phyloP scores from a whole-genome alignment of 2,329 filamentous ascomycete genomes.

The Exophiala sp. region DNA sequence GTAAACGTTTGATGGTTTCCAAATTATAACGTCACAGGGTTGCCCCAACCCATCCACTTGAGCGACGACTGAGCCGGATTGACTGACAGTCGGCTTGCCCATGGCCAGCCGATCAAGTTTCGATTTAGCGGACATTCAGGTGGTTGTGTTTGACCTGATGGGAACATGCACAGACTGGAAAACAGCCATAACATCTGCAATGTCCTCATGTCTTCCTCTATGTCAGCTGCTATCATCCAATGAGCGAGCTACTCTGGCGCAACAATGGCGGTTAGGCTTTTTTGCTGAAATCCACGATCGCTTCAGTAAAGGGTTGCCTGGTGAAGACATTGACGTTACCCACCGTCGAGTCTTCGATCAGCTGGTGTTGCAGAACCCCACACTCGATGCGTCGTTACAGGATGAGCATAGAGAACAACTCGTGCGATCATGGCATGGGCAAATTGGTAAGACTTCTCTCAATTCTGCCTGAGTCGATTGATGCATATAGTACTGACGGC shows the following conservation, averaged over 20 bases:
- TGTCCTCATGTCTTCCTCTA: too few relatives aligned
- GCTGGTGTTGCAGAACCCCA: conserved; percentile 33
- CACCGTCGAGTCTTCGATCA: conserved; percentile 42
- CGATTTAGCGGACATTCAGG: conserved; percentile 37
- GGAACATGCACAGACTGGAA: conserved; percentile 59
- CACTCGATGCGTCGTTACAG: conserved; percentile 20
- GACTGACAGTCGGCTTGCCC: too few relatives aligned
- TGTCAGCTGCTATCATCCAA: conserved; percentile 33
- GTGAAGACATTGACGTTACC: conserved; percentile 53
- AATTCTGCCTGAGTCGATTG: too few relatives aligned
- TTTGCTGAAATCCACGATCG: conserved; percentile 46
- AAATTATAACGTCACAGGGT: too few relatives aligned
- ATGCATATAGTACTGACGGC: too few relatives aligned
- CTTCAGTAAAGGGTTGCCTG: conserved; percentile 33
- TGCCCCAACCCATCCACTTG: too few relatives aligned
- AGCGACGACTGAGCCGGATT: too few relatives aligned
- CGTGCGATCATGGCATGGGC: conserved; percentile 45
- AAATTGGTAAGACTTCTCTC: too few relatives aligned
- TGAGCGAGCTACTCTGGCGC: conserved; percentile 41
- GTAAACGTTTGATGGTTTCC: too few relatives aligned
- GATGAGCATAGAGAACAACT: conserved; percentile 17
- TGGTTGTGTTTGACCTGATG: conserved; percentile 58
- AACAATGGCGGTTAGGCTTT: conserved; percentile 51
- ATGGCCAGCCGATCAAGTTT: too few relatives aligned
- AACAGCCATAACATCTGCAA: conserved; percentile 32